These are phyloP conservation scores for Diplotaxis tenuifolia DNA, from an alignment of 345 rosid genomes.

Conservation along the genomic window DNA sequence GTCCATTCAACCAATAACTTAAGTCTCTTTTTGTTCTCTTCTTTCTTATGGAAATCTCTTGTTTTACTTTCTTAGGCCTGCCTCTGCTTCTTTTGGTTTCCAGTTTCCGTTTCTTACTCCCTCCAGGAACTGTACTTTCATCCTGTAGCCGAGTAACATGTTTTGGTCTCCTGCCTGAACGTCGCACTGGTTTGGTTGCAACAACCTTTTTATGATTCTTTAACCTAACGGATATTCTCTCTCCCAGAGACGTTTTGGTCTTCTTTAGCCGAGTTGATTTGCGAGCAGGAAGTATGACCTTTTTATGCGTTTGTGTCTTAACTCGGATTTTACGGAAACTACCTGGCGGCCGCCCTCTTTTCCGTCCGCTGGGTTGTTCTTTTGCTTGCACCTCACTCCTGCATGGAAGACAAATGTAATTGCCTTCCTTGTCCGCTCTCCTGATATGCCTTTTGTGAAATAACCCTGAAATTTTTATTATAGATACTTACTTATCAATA, in stretches of 20 bases:
- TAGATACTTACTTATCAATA: background rate
- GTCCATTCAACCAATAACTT: constrained; percentile 90
- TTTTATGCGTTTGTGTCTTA: constrained; percentile 43
- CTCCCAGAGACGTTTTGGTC: constrained; percentile 38
- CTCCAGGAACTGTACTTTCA: constrained; percentile 40
- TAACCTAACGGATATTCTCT: constrained; percentile 38
- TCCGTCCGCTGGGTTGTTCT: constrained; percentile 33
- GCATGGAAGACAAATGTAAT: constrained; percentile 67
- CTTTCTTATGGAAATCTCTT: constrained; percentile 44
- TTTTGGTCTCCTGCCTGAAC: constrained; percentile 70
- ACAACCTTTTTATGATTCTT: constrained; percentile 51
- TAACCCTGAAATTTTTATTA: constrained; percentile 53
- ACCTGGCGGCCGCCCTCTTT: constrained; percentile 39
- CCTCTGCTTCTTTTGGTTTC: constrained; percentile 46
- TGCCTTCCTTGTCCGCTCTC: constrained; percentile 54
- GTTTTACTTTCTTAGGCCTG: constrained; percentile 41
- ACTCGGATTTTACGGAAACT: constrained; percentile 41
- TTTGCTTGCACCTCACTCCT: constrained; percentile 43
- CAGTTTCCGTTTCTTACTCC: constrained; percentile 49
- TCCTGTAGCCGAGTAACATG: constrained; percentile 41
- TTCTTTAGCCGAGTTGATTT: constrained; percentile 37
- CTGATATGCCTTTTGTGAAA: constrained; percentile 80
- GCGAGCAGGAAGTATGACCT: constrained; percentile 31
- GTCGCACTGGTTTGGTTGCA: constrained; percentile 65
- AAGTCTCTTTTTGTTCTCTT: constrained; percentile 55